phyloP scores from a whole-genome alignment of 2,329 filamentous ascomycete species.

The Colletotrichum spinosum region DNA sequence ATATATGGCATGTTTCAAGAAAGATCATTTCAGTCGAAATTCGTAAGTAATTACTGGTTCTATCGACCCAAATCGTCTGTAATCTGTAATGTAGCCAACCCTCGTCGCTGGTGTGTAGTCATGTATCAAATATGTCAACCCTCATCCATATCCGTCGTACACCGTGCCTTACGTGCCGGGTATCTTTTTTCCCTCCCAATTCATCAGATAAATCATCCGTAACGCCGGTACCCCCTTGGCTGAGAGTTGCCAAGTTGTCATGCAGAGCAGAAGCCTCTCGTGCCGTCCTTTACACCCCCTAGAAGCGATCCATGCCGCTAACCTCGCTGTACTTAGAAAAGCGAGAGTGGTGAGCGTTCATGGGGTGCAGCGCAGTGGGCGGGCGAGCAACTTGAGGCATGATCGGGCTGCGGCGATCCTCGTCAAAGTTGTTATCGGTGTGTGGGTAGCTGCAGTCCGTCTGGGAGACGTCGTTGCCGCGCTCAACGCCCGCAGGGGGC shows the following conservation, averaged over 20 bases:
- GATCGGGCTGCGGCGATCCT: slow-evolving; percentile 64
- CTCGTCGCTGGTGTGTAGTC: background rate
- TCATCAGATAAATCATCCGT: slow-evolving; percentile 18
- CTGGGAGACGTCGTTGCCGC: slow-evolving; percentile 41
- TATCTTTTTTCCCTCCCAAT: slow-evolving; percentile 21
- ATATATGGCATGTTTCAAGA: too few relatives aligned
- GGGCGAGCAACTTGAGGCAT: slow-evolving; percentile 66
- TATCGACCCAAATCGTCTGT: slow-evolving; percentile 21
- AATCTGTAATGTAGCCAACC: slow-evolving; percentile 3
- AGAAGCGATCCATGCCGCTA: slow-evolving; percentile 62
- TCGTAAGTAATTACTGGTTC: slow-evolving; percentile 21
- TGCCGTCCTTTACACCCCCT: slow-evolving; percentile 18
- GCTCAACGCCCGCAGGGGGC: slow-evolving; percentile 38
- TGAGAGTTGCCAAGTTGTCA: background rate
- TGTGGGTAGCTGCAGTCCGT: slow-evolving; percentile 10
- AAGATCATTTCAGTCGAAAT: background rate
- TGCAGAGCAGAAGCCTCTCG: background rate
- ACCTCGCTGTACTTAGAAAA: slow-evolving; percentile 61
- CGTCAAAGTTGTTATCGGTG: slow-evolving; percentile 27
- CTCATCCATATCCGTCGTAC: slow-evolving; percentile 10
- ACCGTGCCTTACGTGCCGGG: slow-evolving; percentile 22
- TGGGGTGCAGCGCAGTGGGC: slow-evolving; percentile 68
- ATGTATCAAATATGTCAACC: slow-evolving; percentile 22
- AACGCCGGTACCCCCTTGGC: slow-evolving; percentile 14
- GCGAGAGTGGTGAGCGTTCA: slow-evolving; percentile 49